Conservation (phyloP, 495 filamentous ascomycete genomes). For the Trichoderma orchidacearum region DNA sequence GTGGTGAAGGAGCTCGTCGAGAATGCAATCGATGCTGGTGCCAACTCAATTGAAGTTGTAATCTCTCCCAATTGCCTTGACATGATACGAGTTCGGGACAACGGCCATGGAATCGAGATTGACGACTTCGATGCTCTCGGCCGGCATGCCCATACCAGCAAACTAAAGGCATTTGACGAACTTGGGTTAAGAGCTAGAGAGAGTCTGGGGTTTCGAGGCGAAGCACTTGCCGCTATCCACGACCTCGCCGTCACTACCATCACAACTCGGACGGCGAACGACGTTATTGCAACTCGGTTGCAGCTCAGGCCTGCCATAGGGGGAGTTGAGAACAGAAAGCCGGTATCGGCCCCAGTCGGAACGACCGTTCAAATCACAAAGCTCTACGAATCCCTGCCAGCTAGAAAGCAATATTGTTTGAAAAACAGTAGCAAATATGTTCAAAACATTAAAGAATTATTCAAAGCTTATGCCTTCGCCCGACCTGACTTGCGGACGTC, state of each 20-base stretch:
- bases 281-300: constrained; percentile 36
- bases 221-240: constrained; percentile 68
- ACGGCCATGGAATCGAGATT: constrained; percentile 66
- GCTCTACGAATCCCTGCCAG: constrained; percentile 60
- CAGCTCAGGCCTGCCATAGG: constrained; percentile 21
- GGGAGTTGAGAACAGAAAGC: constrained; percentile 25
- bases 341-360: constrained; percentile 54
- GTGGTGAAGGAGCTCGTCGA: constrained; percentile 88
- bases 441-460: constrained; percentile 46
- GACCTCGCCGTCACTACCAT: constrained; percentile 47
- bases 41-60: constrained; percentile 58
- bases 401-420: constrained; percentile 51
- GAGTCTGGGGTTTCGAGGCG: constrained; percentile 78
- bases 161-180: constrained; percentile 61
- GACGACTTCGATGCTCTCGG: constrained; percentile 59
- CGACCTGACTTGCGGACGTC: constrained; percentile 48
- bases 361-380: constrained; percentile 59
- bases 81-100: constrained; percentile 80
- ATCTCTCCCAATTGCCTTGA: constrained; percentile 66
- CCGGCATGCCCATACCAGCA: constrained; percentile 68
- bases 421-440: constrained; percentile 51
- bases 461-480: constrained; percentile 67
- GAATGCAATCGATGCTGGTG: constrained; percentile 76
- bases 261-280: constrained; percentile 63
- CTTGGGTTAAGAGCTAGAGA: constrained; percentile 48